Evolutionary conservation across 768 basidiomycete species (phyloP).

Genomic region (Sistotremastrum suecicum): DNA sequence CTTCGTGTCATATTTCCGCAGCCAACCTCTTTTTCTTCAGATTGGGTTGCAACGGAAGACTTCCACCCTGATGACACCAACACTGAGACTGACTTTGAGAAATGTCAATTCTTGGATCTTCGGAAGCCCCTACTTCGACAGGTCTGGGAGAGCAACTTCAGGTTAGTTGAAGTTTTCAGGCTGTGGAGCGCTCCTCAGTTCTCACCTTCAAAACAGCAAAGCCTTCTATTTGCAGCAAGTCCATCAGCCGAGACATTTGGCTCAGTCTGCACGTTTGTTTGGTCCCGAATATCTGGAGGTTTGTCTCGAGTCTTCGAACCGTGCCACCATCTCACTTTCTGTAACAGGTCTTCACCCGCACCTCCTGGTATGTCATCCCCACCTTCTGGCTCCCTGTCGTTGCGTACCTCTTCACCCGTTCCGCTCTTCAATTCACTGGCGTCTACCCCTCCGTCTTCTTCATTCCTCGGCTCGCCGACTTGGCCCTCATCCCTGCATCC

Average conservation of each 20-base stretch:
- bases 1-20: neutral
- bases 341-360: constrained; percentile 59
- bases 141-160: constrained; percentile 79
- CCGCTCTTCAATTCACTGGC: constrained; percentile 64
- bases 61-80: constrained; percentile 90
- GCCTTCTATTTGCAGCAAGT: constrained; percentile 93
- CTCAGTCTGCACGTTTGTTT: constrained; percentile 78
- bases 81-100: constrained; percentile 63
- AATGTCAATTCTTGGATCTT: constrained; percentile 86
- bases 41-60: constrained; percentile 83
- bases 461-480: constrained; percentile 22
- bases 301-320: constrained; percentile 9
- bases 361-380: constrained; percentile 90
- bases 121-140: constrained; percentile 63
- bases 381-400: constrained; percentile 84
- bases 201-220: constrained; percentile 39
- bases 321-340: neutral
- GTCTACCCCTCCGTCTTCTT: constrained; percentile 51
- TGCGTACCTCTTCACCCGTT: constrained; percentile 63
- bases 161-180: constrained; percentile 25
- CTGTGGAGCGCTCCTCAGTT: neutral
- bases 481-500: constrained; percentile 32
- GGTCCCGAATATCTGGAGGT: constrained; percentile 73
- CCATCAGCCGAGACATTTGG: constrained; percentile 85
- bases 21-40: constrained; percentile 21